Conservation (phyloP, 495 filamentous ascomycete species). For the Chaetomium cochliodes region DNA sequence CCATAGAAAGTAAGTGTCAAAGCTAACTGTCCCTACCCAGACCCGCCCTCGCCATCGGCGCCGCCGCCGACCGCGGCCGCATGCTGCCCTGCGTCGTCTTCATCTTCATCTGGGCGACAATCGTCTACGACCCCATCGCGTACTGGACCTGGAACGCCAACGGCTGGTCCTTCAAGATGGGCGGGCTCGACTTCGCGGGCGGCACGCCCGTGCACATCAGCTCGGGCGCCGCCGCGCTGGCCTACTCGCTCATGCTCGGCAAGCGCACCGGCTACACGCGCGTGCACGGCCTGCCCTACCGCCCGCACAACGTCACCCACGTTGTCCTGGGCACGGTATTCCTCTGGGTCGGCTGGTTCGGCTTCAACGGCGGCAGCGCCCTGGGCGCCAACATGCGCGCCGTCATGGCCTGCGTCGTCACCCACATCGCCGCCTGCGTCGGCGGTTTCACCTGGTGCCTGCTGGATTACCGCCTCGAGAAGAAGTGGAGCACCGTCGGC, state of each 20-base stretch:
- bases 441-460: conserved; percentile 95
- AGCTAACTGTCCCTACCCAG: conserved; percentile 21
- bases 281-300: conserved; percentile 86
- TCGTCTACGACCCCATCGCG: conserved; percentile 93
- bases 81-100: conserved; percentile 94
- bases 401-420: conserved; percentile 72
- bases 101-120: conserved; percentile 93
- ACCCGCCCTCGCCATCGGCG: conserved; percentile 89
- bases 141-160: conserved; percentile 97
- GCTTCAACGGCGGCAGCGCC: conserved; percentile 96
- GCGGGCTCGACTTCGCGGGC: conserved; percentile 93
- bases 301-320: conserved; percentile 96
- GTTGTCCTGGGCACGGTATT: conserved; percentile 97
- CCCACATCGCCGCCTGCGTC: conserved; percentile 73
- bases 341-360: conserved; percentile 99
- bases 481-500: conserved; percentile 96
- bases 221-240: conserved; percentile 85
- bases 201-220: conserved; percentile 95
- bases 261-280: conserved; percentile 82
- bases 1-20: neutral
- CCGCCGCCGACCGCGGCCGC: conserved; percentile 86
- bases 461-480: conserved; percentile 89
- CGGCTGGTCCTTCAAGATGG: conserved; percentile 81
- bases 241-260: conserved; percentile 86
- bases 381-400: conserved; percentile 84